Evolutionary conservation across 768 basidiomycete species (phyloP).

Genomic region (Hygrophorus pudorinus): DNA sequence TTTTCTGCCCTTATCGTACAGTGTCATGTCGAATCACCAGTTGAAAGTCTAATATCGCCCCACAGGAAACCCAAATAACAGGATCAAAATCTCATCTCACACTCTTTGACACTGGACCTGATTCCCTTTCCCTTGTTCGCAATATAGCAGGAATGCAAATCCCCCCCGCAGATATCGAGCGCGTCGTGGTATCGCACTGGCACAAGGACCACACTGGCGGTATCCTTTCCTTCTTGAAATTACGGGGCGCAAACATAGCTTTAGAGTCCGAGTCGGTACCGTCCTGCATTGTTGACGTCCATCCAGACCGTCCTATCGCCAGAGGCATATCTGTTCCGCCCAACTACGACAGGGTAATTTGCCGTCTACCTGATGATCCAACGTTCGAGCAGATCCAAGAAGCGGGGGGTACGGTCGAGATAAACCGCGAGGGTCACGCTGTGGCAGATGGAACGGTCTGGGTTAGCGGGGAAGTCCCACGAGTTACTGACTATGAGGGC

Average conservation of each 20-base stretch:
- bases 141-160: constrained; percentile 55
- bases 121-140: constrained; percentile 62
- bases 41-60: not conserved
- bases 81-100: constrained; percentile 39
- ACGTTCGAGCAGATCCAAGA: constrained; percentile 54
- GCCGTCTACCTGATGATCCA: constrained; percentile 59
- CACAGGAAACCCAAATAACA: constrained; percentile 46
- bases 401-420: constrained; percentile 47
- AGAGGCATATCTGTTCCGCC: constrained; percentile 68
- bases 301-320: constrained; percentile 64
- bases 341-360: constrained; percentile 43
- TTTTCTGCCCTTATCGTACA: constrained; percentile 70
- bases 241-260: constrained; percentile 21
- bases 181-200: constrained; percentile 73
- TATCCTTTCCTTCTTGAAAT: constrained; percentile 51
- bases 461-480: constrained; percentile 75
- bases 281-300: constrained; percentile 55
- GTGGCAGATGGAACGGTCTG: constrained; percentile 56
- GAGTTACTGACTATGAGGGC: constrained; percentile 56
- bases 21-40: not conserved
- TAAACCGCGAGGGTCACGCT: constrained; percentile 48
- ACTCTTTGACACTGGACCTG: constrained; percentile 81
- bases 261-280: constrained; percentile 2
- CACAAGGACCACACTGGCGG: constrained; percentile 71
- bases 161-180: constrained; percentile 42